Conservation (phyloP, 169 alveolate species). For the Eimeria maxima region DNA sequence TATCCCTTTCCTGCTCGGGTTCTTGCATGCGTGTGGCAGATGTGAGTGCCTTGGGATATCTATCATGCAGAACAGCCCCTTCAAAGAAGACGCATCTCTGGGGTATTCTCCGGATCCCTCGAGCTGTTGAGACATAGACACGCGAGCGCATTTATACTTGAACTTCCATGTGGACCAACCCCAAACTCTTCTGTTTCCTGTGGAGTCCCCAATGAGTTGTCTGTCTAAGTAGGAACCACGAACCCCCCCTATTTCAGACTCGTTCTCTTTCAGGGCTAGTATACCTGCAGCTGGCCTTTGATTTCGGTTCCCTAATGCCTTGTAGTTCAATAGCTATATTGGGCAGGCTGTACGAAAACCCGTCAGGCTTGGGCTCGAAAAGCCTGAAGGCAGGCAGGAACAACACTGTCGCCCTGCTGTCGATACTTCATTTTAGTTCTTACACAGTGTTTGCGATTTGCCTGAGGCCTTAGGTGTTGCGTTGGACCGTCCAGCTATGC, state of each 20-base stretch:
- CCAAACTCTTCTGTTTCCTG: background rate
- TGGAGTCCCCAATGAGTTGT: background rate
- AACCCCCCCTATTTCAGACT: background rate
- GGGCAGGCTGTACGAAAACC: background rate
- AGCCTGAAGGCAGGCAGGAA: background rate
- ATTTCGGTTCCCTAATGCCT: background rate
- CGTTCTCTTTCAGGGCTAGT: background rate
- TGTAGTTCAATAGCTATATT: background rate
- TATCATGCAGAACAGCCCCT: background rate
- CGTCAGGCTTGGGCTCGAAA: too few species aligned
- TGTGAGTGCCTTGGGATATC: conserved; percentile 11
- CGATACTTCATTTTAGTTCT: background rate
- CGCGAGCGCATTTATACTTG: background rate
- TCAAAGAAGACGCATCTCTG: background rate
- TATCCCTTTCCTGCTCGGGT: background rate
- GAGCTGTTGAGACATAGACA: background rate
- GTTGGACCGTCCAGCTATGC: background rate
- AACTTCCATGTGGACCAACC: background rate
- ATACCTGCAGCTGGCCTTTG: background rate
- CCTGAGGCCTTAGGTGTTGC: too few species aligned
- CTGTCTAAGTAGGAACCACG: background rate
- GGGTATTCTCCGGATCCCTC: background rate
- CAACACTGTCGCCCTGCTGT: background rate
- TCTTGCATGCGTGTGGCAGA: conserved; percentile 3
- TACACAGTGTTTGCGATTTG: too few species aligned